Evolutionary conservation across 2,329 filamentous ascomycete genomes (phyloP).

Genomic region (Paraconiothyrium sp.): DNA sequence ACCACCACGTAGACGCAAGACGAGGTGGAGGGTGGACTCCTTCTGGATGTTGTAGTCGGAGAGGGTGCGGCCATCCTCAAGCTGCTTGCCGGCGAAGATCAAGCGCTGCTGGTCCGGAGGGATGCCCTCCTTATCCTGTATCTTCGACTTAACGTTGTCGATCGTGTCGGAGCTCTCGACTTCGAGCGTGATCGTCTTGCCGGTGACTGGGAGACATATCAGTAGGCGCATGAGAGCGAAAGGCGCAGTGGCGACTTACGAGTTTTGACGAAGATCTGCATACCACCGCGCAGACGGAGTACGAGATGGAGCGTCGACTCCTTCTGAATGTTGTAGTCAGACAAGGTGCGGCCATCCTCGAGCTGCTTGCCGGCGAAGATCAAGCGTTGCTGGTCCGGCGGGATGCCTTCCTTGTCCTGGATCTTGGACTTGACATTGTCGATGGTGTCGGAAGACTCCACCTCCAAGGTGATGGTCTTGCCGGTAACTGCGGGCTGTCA

Average conservation of each 20-base stretch:
- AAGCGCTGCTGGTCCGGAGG: constrained; percentile 67
- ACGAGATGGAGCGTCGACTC: constrained; percentile 77
- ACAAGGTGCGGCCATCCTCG: constrained; percentile 90
- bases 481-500: constrained; percentile 64
- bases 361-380: constrained; percentile 98
- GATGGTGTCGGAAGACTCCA: constrained; percentile 83
- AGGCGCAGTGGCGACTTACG: constrained; percentile 40
- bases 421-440: constrained; percentile 98
- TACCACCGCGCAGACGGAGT: constrained; percentile 74
- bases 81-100: constrained; percentile 67
- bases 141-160: constrained; percentile 55
- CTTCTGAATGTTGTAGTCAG: constrained; percentile 97
- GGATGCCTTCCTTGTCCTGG: constrained; percentile 97
- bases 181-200: constrained; percentile 63
- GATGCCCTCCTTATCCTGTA: constrained; percentile 69
- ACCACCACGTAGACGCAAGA: constrained; percentile 75
- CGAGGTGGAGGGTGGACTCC: constrained; percentile 75
- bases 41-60: constrained; percentile 68
- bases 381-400: constrained; percentile 94
- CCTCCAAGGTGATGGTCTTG: constrained; percentile 74
- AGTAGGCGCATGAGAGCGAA: constrained; percentile 39
- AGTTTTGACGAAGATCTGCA: constrained; percentile 72
- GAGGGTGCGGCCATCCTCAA: constrained; percentile 66
- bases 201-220: constrained; percentile 59
- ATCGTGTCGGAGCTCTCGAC: constrained; percentile 53